Conservation (phyloP, 169 alveolate genomes). For the Plasmodium gallinaceum region DNA sequence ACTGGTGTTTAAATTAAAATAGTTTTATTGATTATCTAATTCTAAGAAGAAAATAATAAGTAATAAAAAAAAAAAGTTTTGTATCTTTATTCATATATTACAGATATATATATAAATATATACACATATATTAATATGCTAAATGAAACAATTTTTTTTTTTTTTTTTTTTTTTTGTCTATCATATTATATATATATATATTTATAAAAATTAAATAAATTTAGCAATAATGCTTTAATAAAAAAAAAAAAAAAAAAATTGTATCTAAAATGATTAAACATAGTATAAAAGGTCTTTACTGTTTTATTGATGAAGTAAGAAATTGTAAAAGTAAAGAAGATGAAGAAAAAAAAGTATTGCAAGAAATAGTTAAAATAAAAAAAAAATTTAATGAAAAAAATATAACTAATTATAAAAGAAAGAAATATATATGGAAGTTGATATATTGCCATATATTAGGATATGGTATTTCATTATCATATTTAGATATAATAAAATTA, state of each 20-base stretch:
- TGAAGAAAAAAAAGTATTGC: constrained; percentile 92
- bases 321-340: constrained; percentile 83
- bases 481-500: constrained; percentile 92
- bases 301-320: constrained; percentile 62
- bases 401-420: constrained; percentile 94
- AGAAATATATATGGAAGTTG: constrained; percentile 95
- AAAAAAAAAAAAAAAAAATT: constrained; percentile 5
- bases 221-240: not conserved
- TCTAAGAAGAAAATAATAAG: no score
- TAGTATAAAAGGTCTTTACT: constrained; percentile 47
- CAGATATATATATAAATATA: no score
- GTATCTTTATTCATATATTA: no score
- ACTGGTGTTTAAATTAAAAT: no score
- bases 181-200: no score
- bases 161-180: no score
- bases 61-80: not conserved
- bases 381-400: constrained; percentile 89
- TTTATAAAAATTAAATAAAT: not conserved
- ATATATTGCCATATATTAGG: constrained; percentile 96
- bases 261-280: constrained; percentile 51
- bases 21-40: no score
- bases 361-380: constrained; percentile 95
- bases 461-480: constrained; percentile 95
- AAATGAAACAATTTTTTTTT: no score
- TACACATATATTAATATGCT: no score